phyloP scores from a whole-genome alignment of 2,329 filamentous ascomycete genomes.

The Calonectria montana region DNA sequence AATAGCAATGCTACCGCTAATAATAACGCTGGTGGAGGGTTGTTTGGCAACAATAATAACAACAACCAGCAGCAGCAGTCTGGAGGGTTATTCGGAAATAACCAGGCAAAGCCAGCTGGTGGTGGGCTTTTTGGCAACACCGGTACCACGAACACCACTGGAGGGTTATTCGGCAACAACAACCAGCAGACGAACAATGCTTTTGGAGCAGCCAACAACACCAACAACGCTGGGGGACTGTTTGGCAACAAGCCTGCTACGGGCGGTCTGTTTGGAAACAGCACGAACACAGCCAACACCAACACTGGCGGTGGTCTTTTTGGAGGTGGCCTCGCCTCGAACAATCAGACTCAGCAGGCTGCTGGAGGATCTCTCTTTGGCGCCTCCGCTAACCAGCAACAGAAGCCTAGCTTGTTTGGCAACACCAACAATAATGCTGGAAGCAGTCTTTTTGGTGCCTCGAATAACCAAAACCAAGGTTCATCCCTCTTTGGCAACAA shows the following conservation, averaged over 20 bases:
- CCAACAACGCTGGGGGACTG: slow-evolving; percentile 46
- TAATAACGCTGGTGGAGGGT: slow-evolving; percentile 39
- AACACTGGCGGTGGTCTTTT: slow-evolving; percentile 54
- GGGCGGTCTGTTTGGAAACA: slow-evolving; percentile 52
- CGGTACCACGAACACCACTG: slow-evolving; percentile 24
- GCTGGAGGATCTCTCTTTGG: slow-evolving; percentile 64
- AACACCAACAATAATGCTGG: slow-evolving; percentile 56
- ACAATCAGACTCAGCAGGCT: slow-evolving; percentile 52
- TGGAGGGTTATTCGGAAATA: slow-evolving; percentile 59
- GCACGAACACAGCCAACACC: slow-evolving; percentile 34
- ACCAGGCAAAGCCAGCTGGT: slow-evolving; percentile 52
- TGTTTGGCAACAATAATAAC: slow-evolving; percentile 52
- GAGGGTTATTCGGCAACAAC: slow-evolving; percentile 58
- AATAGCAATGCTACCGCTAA: slow-evolving; percentile 40
- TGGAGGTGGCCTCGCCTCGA: slow-evolving; percentile 48
- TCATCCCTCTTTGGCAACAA: slow-evolving; percentile 58
- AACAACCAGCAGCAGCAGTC: slow-evolving; percentile 47
- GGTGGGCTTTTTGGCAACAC: slow-evolving; percentile 45
- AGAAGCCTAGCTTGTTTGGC: slow-evolving; percentile 65
- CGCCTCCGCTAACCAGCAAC: slow-evolving; percentile 48
- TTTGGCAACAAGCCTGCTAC: slow-evolving; percentile 48
- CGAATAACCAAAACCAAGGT: slow-evolving; percentile 58
- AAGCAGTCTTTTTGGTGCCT: slow-evolving; percentile 66
- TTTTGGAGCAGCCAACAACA: slow-evolving; percentile 45
- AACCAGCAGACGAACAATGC: slow-evolving; percentile 54